Conservation (phyloP, 305 asterid genomes). For the Fraxinus floribunda region DNA sequence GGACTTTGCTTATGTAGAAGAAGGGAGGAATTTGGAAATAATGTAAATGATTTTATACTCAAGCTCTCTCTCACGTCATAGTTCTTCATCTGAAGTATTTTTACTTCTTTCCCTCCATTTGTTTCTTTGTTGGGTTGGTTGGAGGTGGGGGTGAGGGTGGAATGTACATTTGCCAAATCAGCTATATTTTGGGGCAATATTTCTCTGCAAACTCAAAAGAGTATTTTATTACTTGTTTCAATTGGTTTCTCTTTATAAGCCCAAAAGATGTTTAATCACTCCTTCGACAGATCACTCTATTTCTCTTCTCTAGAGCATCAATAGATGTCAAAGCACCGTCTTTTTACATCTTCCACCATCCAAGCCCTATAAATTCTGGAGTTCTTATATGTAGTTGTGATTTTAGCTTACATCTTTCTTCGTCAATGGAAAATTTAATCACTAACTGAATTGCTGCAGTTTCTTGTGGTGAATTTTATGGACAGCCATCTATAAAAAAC, state of each 20-base stretch:
- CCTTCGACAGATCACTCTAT: neutral
- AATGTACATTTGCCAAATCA: neutral
- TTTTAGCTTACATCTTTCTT: constrained; percentile 14
- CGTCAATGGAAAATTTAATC: neutral
- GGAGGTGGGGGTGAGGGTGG: neutral
- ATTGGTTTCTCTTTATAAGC: constrained; percentile 3
- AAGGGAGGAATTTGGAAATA: constrained; percentile 5
- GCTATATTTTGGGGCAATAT: neutral
- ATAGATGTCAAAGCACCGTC: neutral
- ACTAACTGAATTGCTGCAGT: constrained; percentile 41
- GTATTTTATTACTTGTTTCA: neutral
- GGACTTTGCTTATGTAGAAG: constrained; percentile 10
- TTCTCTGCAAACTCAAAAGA: neutral
- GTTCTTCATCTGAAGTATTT: neutral
- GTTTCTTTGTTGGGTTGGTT: neutral
- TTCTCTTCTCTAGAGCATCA: constrained; percentile 15
- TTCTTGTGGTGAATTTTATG: constrained; percentile 66
- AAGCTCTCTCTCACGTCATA: neutral
- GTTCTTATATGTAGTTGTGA: constrained; percentile 10
- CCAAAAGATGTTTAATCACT: constrained; percentile 12
- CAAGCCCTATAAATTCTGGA: neutral
- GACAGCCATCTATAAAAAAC: constrained; percentile 28
- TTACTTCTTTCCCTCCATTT: neutral
- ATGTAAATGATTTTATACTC: neutral
- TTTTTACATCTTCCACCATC: neutral